These are phyloP conservation scores for Crithidia thermophila DNA, from an alignment of 208 protist species.

Conservation along the genomic window DNA sequence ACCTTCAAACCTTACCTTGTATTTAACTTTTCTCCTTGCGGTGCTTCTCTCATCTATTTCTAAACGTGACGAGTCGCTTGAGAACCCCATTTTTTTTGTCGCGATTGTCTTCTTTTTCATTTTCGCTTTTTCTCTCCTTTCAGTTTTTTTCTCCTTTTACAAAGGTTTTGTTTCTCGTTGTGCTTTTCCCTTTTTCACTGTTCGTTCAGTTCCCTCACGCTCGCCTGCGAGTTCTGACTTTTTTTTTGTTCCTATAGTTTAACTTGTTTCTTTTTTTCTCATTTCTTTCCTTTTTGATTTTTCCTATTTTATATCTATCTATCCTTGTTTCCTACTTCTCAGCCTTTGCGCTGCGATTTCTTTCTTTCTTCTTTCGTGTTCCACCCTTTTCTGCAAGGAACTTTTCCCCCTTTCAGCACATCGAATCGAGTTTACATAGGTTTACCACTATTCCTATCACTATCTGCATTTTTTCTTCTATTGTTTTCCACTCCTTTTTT, in stretches of 20 bases:
- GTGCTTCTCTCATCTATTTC: neutral
- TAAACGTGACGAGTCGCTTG: neutral
- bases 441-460: neutral
- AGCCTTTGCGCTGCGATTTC: neutral
- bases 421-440: neutral
- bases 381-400: too few relatives aligned
- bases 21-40: too few relatives aligned
- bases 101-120: neutral
- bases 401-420: neutral
- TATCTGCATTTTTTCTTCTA: neutral
- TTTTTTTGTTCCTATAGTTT: constrained; percentile 8
- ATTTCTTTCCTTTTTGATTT: neutral
- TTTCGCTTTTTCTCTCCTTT: neutral
- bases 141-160: neutral
- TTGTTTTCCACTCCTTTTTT: neutral
- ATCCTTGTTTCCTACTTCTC: neutral
- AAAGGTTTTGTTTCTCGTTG: neutral
- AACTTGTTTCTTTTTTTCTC: neutral
- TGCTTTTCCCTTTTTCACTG: constrained; percentile 10
- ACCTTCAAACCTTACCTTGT: too few relatives aligned
- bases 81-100: neutral
- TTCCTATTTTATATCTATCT: neutral
- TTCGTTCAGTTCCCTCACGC: neutral
- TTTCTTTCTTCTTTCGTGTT: too few relatives aligned
- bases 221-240: neutral